phyloP scores from a whole-genome alignment of 2,329 filamentous ascomycete genomes.

The Colletotrichum karsti region DNA sequence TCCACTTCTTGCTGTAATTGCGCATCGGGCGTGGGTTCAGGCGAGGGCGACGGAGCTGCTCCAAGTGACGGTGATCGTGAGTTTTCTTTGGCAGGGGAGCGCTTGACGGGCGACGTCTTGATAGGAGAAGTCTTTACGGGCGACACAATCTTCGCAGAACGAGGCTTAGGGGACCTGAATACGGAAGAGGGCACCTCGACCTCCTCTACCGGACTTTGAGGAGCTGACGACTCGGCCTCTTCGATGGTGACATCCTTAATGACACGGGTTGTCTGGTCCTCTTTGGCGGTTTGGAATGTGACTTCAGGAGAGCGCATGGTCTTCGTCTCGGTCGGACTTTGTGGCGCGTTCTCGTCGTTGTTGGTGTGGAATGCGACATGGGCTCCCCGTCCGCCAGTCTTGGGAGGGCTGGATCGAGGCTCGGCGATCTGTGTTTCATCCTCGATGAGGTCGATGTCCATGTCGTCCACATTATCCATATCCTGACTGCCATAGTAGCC shows the following conservation, averaged over 20 bases:
- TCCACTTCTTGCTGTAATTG: conserved; percentile 26
- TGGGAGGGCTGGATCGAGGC: conserved; percentile 18
- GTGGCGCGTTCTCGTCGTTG: conserved; percentile 10
- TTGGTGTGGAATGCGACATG: conserved; percentile 27
- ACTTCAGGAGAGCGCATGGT: conserved; percentile 41
- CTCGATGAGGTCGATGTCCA: conserved; percentile 43
- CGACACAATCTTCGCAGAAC: conserved; percentile 33
- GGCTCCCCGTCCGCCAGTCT: conserved; percentile 16
- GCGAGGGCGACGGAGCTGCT: conserved; percentile 1
- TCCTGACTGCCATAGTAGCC: conserved; percentile 76
- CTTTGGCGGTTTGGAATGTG: conserved; percentile 52
- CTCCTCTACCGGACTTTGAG: conserved; percentile 29
- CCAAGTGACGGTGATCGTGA: conserved; percentile 26
- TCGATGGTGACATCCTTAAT: conserved; percentile 29
- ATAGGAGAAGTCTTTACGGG: conserved; percentile 31
- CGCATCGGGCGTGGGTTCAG: not conserved
- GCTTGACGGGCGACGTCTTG: conserved; percentile 30
- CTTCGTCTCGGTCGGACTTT: conserved; percentile 32
- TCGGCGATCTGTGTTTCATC: conserved; percentile 33
- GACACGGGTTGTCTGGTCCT: conserved; percentile 48
- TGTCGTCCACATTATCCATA: conserved; percentile 20
- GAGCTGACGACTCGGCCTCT: conserved; percentile 27
- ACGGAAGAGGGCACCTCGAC: conserved; percentile 9
- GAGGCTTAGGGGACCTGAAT: conserved; percentile 29
- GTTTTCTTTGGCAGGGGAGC: conserved; percentile 34